A percentile compares a stretch with the other conserved stretches of the same genome.
Conservation (phyloP, 164 flowering plant genomes). For the Kalanchoe fedtschenkoi region DNA sequence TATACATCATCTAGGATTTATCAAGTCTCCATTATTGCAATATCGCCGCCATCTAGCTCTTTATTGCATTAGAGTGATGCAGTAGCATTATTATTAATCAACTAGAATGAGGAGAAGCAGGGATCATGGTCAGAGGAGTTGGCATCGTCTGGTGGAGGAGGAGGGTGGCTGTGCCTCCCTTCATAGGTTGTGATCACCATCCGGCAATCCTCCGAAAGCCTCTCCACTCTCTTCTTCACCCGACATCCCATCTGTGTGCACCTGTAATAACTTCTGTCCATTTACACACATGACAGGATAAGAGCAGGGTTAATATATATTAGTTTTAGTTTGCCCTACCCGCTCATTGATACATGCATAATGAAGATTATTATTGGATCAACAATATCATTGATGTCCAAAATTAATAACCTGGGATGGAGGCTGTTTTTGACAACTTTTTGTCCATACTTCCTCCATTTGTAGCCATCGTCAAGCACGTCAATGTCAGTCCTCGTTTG, state of each 20-base stretch:
- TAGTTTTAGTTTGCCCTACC: too few relatives aligned
- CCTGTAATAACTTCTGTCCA: conserved; percentile 64
- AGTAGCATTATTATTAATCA: too few relatives aligned
- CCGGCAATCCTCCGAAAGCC: conserved; percentile 71
- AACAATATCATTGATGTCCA: too few relatives aligned
- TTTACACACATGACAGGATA: background rate
- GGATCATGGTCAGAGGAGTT: conserved; percentile 67
- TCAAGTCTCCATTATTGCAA: too few relatives aligned
- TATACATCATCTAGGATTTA: too few relatives aligned
- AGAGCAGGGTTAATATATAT: too few relatives aligned
- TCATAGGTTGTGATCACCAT: conserved; percentile 93
- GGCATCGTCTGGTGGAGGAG: conserved; percentile 50
- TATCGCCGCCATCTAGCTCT: too few relatives aligned
- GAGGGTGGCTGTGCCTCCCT: conserved; percentile 82
- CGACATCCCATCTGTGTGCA: conserved; percentile 66
- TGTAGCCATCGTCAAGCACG: conserved; percentile 88
- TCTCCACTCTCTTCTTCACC: conserved; percentile 77
- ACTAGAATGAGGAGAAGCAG: conserved; percentile 52
- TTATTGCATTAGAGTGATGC: too few relatives aligned
- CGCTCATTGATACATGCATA: too few relatives aligned
- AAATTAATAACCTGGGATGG: conserved; percentile 96
- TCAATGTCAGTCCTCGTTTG: conserved; percentile 85
- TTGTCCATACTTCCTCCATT: conserved; percentile 94
- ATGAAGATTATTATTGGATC: too few relatives aligned
- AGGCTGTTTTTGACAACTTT: conserved; percentile 90